Evolutionary conservation across 2,329 filamentous ascomycete species (phyloP), one percentile per base, ranked within the genome.

Genomic region (Didymella glomerata): DNA sequence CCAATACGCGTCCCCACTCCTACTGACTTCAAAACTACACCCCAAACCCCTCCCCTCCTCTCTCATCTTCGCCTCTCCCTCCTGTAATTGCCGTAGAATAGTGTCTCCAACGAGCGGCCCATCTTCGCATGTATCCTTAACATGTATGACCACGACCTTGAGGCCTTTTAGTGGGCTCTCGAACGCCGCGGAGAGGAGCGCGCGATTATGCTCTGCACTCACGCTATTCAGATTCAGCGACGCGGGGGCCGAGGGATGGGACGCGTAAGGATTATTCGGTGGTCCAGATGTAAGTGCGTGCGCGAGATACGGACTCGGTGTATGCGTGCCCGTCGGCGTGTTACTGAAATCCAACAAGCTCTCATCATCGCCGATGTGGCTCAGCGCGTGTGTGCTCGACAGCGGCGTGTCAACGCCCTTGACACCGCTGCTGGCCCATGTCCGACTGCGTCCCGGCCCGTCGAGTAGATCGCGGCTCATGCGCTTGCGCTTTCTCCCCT

Each of bases 81-180:
- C 86, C 18, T 79, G 73, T 48, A 98, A 77, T 74, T 97, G 87
- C 60, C 81, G 72, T 22, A 95, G 69, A 34, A 98, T 96, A 2
- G 79, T 83, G 3, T 91, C 87, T 34, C 82, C 85, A 2, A 84
- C 86, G 47, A 80, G 76, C 25, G 86, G 86, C 0, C 87, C 91
- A 72, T 97, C 93, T 9, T 83, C 81, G 54, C 97, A 80, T 22
- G 85, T 89, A 65, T 98, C 94, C 76, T 99, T 99, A 71, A 98
- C 86, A 73, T 99, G 95, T 36, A 98, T 98, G 54, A 98, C 87
- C 48, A 97, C 88, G 1, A 99, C 82, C 63, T 88, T 90, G 27
- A 98, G 74, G 0, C 92, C 93, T 51, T 83, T 81, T 4, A 99
- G 81, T 7, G 88, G 88, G 48, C 71, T 40, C 45, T 70, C 60